Base-by-base conservation (phyloP, 2,329 filamentous ascomycete species). In the Triangularia setosa region DNA sequence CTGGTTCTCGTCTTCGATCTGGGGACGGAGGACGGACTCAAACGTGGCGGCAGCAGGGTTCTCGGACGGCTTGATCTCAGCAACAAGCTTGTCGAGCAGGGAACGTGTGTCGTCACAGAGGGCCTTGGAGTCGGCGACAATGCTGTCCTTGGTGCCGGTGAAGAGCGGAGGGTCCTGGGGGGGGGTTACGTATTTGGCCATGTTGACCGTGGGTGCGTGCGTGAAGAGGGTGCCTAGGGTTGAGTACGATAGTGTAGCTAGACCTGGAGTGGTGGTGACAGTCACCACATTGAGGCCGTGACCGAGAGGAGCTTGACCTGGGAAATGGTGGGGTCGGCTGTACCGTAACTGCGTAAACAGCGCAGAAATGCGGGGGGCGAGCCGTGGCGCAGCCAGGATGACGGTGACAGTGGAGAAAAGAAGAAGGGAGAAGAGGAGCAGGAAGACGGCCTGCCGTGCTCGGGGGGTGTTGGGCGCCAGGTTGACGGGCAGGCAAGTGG, bases 131-230 rank as follows among this genome's bases (percentile, higher is more conserved):
- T 90, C 87, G 66, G 82, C 80, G 52, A 91, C 77, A 69, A 95
- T 84, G 69, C 84, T 86, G 65, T 89, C 83, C 68, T 89, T 85
- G 56, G 90, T 93, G 70, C 88, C 89, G 2, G 84, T 91, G 79
- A 94, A 95, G 74, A 87, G 83, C 62, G 91, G 90, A 64, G 91
- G 91, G 48, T 88, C 82, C 80, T 94, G 91, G 2, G 91, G 91
- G 68, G 91, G 91, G 74, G 83, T 89, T 76, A 83, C 84, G 78
- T 90, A 92, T 77, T 87, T 85, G 69, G 83, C 77, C 65, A 86
- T 83, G 69, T 85, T 86, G 88, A 91, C 91, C 73, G 77, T 83
- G 3, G 72, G 75, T 78, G 83, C 69, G 82, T 87, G 68, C 74
- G 77, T 70, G 78, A 74, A 65, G 75, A 73, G 69, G 73, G 78